Evolutionary conservation across 805 yeast species (phyloP).

Genomic region (Debaryomyces tyrocola): DNA sequence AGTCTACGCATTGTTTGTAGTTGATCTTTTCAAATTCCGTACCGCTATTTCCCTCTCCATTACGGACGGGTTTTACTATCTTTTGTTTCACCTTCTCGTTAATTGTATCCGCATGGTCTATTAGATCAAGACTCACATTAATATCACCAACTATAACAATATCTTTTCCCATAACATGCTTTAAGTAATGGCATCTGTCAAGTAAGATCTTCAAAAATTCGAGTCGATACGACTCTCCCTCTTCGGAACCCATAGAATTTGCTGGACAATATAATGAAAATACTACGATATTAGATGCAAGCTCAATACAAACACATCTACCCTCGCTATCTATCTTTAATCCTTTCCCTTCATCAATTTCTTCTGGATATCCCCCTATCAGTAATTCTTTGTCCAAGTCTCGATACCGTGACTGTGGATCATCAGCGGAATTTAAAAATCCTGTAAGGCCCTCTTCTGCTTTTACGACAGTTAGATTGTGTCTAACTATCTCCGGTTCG

Average conservation of each 20-base stretch:
- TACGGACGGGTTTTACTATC: slow-evolving; percentile 19
- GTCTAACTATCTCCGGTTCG: slow-evolving; percentile 37
- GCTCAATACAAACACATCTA: slow-evolving; percentile 72
- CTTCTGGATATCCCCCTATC: slow-evolving; percentile 73
- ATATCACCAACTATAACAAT: slow-evolving; percentile 88
- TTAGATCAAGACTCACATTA: slow-evolving; percentile 75
- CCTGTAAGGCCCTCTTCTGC: slow-evolving; percentile 97
- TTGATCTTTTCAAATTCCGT: slow-evolving; percentile 24
- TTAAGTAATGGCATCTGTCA: slow-evolving; percentile 57
- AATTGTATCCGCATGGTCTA: slow-evolving; percentile 77
- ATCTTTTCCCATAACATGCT: slow-evolving; percentile 52
- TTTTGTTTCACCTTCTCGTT: slow-evolving; percentile 43
- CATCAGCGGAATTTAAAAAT: slow-evolving; percentile 25
- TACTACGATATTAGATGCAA: slow-evolving; percentile 60
- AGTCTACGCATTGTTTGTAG: slow-evolving; percentile 30
- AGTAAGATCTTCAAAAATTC: slow-evolving; percentile 61
- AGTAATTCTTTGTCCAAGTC: slow-evolving; percentile 23
- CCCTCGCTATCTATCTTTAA: slow-evolving; percentile 77
- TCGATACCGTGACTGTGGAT: slow-evolving; percentile 10
- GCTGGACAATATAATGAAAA: slow-evolving; percentile 89
- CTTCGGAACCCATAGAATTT: slow-evolving; percentile 69
- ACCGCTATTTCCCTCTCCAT: slow-evolving; percentile 6
- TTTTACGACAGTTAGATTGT: slow-evolving; percentile 52
- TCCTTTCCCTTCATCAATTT: slow-evolving; percentile 35
- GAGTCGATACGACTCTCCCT: slow-evolving; percentile 59